Evolutionary conservation across 1,284 basidiomycete species (phyloP), one percentile per base, ranked within the genome.

Genomic region (Malassezia arunalokei): DNA sequence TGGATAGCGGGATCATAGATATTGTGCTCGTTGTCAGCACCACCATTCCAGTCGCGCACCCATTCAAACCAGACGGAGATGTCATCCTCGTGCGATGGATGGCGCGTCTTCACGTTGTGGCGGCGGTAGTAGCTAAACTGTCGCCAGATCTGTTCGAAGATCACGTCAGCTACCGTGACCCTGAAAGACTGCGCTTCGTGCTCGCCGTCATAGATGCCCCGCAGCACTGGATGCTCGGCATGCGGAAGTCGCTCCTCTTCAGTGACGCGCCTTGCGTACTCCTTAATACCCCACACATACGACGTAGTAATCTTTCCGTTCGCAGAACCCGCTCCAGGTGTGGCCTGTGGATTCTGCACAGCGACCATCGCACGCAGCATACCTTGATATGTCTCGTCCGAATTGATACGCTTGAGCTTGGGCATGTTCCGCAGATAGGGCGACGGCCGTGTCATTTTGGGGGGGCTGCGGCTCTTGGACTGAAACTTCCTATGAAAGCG

Each of bases 21-120:
- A 20, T 47, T 47, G 11, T 5, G 17, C 20, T 32, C 9, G 27
- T 47, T 47, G 44, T 47, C 44, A 29, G 38, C 7, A 20, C 31
- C 43, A 17, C 30, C 39, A 27, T 50, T 46, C 24, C 56, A 56
- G 35, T 65, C 58, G 6, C 66, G 54, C 24, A 65, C 60, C 69
- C 69, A 72, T 42, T 72, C 69, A 52, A 72, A 63, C 9, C 64
- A 60, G 6, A 69, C 51, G 0, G 58, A 50, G 5, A 72, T 54
- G 33, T 39, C 15, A 31, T 35, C 24, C 35, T 14, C 43, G 1
- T 57, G 47, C 7, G 62, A 59, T 3, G 67, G 67, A 40, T 64
- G 64, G 0, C 43, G 20, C 44, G 63, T 62, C 17, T 49, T 48
- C 11, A 60, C 61, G 6, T 62, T 65, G 53, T 54, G 54, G 8